Percentiles rank a stretch among this genome's conserved stretches.
These are phyloP conservation scores for Fusarium illudens DNA, from an alignment of 2,329 filamentous ascomycete species.

Conservation along the genomic window DNA sequence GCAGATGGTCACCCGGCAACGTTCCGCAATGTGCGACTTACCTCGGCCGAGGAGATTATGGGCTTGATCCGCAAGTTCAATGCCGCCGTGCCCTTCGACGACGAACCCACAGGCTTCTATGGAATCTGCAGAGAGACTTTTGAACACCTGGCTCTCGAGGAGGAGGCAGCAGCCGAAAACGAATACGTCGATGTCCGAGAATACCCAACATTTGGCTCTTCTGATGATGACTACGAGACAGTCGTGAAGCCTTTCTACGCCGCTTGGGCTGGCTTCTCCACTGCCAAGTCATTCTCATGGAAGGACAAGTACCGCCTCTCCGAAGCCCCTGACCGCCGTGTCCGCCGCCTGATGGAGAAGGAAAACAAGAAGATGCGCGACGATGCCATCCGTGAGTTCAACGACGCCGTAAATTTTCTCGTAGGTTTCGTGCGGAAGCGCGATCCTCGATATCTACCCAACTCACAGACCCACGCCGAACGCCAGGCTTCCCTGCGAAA, in stretches of 20 bases:
- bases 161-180: conserved; percentile 77
- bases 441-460: conserved; percentile 84
- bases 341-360: conserved; percentile 90
- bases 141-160: conserved; percentile 80
- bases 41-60: conserved; percentile 81
- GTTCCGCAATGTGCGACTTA: conserved; percentile 75
- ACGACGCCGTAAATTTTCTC: conserved; percentile 86
- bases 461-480: conserved; percentile 80
- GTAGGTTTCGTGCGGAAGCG: conserved; percentile 90
- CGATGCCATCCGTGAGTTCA: conserved; percentile 86
- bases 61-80: conserved; percentile 83
- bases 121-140: conserved; percentile 81
- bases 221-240: conserved; percentile 77
- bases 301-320: conserved; percentile 83
- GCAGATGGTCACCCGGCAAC: conserved; percentile 64
- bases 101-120: conserved; percentile 85
- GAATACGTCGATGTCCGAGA: conserved; percentile 66
- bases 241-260: conserved; percentile 84
- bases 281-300: conserved; percentile 88
- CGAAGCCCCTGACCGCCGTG: conserved; percentile 85
- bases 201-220: conserved; percentile 85
- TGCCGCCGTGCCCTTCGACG: conserved; percentile 78
- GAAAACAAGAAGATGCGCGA: conserved; percentile 89
- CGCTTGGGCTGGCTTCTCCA: conserved; percentile 82
- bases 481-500: conserved; percentile 80